Base-by-base conservation (phyloP, 306 rosid species). In the Dalbergia cochinchinensis region DNA sequence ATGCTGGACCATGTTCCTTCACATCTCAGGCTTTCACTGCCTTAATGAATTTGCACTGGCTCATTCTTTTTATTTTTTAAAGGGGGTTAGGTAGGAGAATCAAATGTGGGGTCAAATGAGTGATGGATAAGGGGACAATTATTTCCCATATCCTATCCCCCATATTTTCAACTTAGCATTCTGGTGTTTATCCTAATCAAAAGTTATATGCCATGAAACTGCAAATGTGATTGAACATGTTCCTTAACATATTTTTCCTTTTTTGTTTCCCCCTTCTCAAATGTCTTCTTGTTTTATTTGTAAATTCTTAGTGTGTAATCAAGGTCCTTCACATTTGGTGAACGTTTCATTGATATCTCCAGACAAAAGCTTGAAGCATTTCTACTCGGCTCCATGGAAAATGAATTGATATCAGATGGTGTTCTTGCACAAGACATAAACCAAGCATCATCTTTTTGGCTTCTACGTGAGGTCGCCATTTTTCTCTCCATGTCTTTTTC, bases 351-450 rank as follows among this genome's bases (percentile, higher is more conserved):
- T 71, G 74, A 69, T 44, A 77, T 77, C 34, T 79, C 78, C 87
- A 95, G 99, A 87, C 92, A 92, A 85, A 95, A 92, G 88, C 97
- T 95, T 89, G 99, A 95, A 88, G 93, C 95, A 77, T 95, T 95
- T 78, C 87, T 95, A 68, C 90, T 95, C 69, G 86, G 85, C 41
- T 88, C 96, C 48, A 84, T 92, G 97, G 98, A 92, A 88, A 89
- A 73, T 82, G 98, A 92, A 82, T 89, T 90, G 87, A 73, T 95
- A 79, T 85, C 97, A 64, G 99, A 95, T 34, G 99, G 99, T 44
- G 97, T 85, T 83, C 82, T 94, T 83, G 94, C 97, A 39, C 97
- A 94, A 86, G 99, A 92, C 90, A 95, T 92, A 77, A 95, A 89
- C 88, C 99, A 95, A 84, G 91, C 94, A 72, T 91, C 94, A 60